Base-by-base conservation (phyloP, 805 yeast genomes). In the Candida sphagnicola region DNA sequence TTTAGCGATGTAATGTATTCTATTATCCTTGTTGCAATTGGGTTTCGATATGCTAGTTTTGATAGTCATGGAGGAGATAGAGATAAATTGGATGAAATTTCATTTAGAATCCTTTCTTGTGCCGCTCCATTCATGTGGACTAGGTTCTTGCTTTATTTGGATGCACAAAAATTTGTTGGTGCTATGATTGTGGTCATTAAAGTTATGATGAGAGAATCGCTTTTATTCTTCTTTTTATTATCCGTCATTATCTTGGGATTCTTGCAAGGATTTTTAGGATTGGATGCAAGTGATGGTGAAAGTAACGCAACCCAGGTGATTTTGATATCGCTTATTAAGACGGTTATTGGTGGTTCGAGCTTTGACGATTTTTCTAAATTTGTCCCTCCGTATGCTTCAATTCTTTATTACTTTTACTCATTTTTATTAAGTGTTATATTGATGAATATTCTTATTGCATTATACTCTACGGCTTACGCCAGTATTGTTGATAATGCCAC, bases 81-180 rank as follows among this genome's bases (percentile, higher is more conserved):
- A 25, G 62, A 56, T 21, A 45, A 44, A 18, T 65, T 75, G 49
- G 85, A 80, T 51, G 71, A 72, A 45, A 66, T 78, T 4, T 74
- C 95, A 0, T 86, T 80, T 56, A 65, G 95, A 44, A 57, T 86
- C 2, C 61, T 88, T 34, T 80, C 95, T 0, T 74, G 89, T 51
- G 89, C 85, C 11, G 84, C 95, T 4, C 96, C 96, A 2, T 68
- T 88, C 47, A 80, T 88, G 75, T 88, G 95, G 95, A 74, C 85
- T 2, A 71, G 96, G 35, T 65, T 88, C 35, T 62, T 88, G 40
- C 69, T 88, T 26, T 87, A 72, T 59, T 70, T 87, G 49, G 96
- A 88, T 55, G 83, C 90, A 8, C 79, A 80, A 47, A 75, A 76
- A 49, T 87, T 88, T 58, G 85, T 87, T 35, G 96, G 96, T 29